Conservation (phyloP, 208 protist genomes). For the Acanthamoeba healyi region DNA sequence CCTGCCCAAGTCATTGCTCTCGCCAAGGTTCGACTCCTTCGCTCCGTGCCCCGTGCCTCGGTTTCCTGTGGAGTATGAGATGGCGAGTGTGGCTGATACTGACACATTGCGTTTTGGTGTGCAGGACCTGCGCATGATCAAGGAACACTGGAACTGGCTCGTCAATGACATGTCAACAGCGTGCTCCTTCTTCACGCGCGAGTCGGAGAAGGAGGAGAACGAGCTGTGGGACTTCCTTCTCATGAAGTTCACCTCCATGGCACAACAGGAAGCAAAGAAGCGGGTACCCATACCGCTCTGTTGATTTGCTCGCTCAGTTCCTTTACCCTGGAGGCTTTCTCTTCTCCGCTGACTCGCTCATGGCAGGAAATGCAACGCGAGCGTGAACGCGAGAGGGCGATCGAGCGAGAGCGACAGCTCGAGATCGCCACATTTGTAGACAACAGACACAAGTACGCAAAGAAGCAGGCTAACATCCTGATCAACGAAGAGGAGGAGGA, state of each 20-base stretch:
- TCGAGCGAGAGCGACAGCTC: conserved; percentile 38
- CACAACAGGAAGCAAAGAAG: conserved; percentile 62
- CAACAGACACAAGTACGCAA: conserved; percentile 12
- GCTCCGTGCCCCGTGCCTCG: neutral
- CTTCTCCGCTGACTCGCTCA: neutral
- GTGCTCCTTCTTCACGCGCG: conserved; percentile 68
- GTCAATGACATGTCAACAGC: conserved; percentile 25
- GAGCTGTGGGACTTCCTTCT: conserved; percentile 68
- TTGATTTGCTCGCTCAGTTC: neutral
- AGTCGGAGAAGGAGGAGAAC: conserved; percentile 55
- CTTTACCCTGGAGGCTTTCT: neutral
- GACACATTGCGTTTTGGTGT: neutral
- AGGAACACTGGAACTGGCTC: conserved; percentile 74
- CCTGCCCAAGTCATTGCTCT: conserved; percentile 40
- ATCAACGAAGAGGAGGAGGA: conserved; percentile 65
- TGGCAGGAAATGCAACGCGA: conserved; percentile 58
- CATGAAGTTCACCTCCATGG: conserved; percentile 64
- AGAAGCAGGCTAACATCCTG: conserved; percentile 24
- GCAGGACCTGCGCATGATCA: conserved; percentile 23
- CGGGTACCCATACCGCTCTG: neutral
- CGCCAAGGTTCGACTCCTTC: neutral
- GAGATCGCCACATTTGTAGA: conserved; percentile 34
- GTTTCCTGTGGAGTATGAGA: neutral
- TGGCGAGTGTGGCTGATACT: neutral
- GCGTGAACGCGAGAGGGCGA: conserved; percentile 13